Conservation (phyloP, 2,329 filamentous ascomycete species). For the Zymoseptoria pseudotritici region DNA sequence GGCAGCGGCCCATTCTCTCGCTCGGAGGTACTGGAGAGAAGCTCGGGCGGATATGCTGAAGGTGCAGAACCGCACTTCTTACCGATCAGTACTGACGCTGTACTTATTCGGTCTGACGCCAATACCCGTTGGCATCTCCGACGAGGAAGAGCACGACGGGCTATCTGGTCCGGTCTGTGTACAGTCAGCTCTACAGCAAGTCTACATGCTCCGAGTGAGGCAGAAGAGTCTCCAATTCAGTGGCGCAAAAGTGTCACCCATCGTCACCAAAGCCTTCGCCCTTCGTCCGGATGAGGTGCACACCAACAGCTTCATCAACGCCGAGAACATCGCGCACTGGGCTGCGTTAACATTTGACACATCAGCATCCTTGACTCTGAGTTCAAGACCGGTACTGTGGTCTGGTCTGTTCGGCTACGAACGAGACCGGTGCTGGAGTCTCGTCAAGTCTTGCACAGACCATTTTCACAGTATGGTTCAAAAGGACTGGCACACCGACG, state of each 20-base stretch:
- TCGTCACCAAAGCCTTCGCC: conserved; percentile 3
- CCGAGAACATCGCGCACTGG: conserved; percentile 10
- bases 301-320: conserved; percentile 8
- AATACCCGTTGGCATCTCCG: conserved; percentile 5
- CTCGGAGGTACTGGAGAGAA: conserved; percentile 4
- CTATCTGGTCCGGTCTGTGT: conserved; percentile 6
- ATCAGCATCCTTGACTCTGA: conserved; percentile 6
- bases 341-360: conserved; percentile 8
- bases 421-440: conserved; percentile 6
- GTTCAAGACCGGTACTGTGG: conserved; percentile 5
- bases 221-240: conserved; percentile 7
- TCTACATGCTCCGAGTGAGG: conserved; percentile 7
- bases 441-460: conserved; percentile 8
- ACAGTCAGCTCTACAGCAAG: conserved; percentile 6
- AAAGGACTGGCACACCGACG: conserved; percentile 2
- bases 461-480: conserved; percentile 4
- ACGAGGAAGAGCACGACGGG: conserved; percentile 6
- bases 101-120: conserved; percentile 8
- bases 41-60: conserved; percentile 8
- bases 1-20: background rate
- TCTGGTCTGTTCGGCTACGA: conserved; percentile 7
- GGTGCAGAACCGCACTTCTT: conserved; percentile 6
- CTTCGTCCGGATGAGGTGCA: conserved; percentile 4
- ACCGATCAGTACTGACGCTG: conserved; percentile 7
- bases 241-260: conserved; percentile 7